phyloP scores from a whole-genome alignment of 2,329 filamentous ascomycete species.

The Aspergillus ochraceus region DNA sequence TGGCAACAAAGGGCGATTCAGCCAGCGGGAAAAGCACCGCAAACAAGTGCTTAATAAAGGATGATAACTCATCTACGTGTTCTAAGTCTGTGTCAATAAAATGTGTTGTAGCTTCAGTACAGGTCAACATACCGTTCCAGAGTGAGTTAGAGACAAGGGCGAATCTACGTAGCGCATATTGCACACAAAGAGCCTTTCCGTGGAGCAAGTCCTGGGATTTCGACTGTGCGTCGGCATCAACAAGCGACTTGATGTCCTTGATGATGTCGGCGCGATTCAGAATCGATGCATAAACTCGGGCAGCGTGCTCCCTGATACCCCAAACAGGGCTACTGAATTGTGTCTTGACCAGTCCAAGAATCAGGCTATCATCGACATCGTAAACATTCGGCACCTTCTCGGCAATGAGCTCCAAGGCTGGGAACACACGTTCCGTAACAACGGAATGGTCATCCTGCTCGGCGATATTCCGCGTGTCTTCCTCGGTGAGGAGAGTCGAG shows the following conservation, averaged over 20 bases:
- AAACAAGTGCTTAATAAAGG: constrained; percentile 27
- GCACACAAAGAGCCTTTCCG: constrained; percentile 41
- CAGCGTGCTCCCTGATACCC: constrained; percentile 49
- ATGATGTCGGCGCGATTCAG: constrained; percentile 35
- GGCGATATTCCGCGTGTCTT: constrained; percentile 16
- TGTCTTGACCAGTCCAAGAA: constrained; percentile 33
- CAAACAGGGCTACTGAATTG: constrained; percentile 47
- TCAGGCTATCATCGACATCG: constrained; percentile 31
- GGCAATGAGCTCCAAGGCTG: constrained; percentile 47
- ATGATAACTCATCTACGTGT: constrained; percentile 26
- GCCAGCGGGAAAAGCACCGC: constrained; percentile 26
- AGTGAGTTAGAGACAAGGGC: constrained; percentile 32
- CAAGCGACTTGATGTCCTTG: constrained; percentile 26
- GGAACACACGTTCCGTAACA: constrained; percentile 46
- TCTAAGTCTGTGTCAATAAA: constrained; percentile 23
- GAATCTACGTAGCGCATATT: constrained; percentile 39
- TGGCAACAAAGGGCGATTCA: constrained; percentile 36
- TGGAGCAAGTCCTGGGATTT: constrained; percentile 40
- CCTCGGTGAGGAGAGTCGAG: constrained; percentile 34
- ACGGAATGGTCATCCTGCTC: constrained; percentile 30
- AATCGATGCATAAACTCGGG: constrained; percentile 43
- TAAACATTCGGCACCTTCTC: constrained; percentile 41
- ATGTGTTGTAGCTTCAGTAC: background rate
- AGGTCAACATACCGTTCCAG: constrained; percentile 32
- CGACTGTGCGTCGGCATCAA: constrained; percentile 16